Conservation (phyloP, 192 early-diverging fungal species). For the Rhizoclosmatium sp. region DNA sequence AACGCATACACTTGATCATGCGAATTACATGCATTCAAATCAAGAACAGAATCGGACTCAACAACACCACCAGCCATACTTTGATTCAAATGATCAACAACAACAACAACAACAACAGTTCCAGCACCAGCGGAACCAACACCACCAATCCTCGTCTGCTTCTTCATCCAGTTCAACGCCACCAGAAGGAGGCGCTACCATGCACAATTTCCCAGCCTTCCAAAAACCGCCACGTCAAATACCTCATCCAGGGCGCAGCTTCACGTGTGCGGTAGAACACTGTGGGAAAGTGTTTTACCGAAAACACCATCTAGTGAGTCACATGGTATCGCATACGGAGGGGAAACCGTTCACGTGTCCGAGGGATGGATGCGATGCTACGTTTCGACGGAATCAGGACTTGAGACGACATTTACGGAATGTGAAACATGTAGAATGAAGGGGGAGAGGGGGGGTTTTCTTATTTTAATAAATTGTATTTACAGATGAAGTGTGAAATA, state of each 20-base stretch:
- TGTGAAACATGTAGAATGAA: not conserved
- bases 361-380: constrained; percentile 12
- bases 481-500: not conserved
- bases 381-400: constrained; percentile 28
- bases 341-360: constrained; percentile 8
- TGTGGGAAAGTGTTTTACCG: constrained; percentile 18
- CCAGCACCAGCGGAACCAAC: not conserved
- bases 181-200: too few species aligned
- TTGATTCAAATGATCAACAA: too few species aligned
- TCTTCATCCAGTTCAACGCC: too few species aligned
- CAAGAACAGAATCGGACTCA: too few species aligned
- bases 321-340: constrained; percentile 5
- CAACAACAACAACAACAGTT: not conserved
- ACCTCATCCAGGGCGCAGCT: not conserved
- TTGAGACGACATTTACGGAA: constrained; percentile 18
- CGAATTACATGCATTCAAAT: too few species aligned
- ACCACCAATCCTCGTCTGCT: not conserved
- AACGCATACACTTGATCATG: too few species aligned
- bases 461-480: not conserved
- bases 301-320: constrained; percentile 22
- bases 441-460: not conserved
- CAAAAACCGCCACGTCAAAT: too few species aligned
- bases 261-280: not conserved
- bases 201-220: too few species aligned
- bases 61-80: too few species aligned